Base-by-base conservation (phyloP, 768 basidiomycete genomes). In the Leccinum ochraceum region DNA sequence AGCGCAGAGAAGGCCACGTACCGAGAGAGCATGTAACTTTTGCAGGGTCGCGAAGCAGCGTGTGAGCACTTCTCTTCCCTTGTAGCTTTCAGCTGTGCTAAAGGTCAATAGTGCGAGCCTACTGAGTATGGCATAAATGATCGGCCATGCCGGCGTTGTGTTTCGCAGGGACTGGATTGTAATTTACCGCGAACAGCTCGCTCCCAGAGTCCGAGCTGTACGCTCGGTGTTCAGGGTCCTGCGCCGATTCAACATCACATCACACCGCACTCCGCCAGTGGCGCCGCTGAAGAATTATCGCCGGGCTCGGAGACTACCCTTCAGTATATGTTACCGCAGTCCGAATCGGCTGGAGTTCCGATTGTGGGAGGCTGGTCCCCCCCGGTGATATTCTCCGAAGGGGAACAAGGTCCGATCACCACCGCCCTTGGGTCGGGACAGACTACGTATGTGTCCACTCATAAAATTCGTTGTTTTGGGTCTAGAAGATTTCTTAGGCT, bases 81-180 rank as follows among this genome's bases (percentile, higher is more conserved):
- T 36, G 10, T 46, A 30, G 37, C 34, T 16, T 6, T 57, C 36
- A 17, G 14, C 36, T 26, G 9, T 55, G 32, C 60, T 66, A 68
- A 50, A 30, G 30, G 26, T 54, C 22, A 28, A 20, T 48, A 71
- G 70, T 71, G 70, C 59, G 60, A 58, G 1, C 50, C 71, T 36
- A 6, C 0, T 4, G 60, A 67, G 22, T 73, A 60, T 10, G 67
- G 63, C 20, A 56, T 24, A 24, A 52, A 44, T 22, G 61, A 69
- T 62, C 58, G 52, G 4, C 61, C 69, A 39, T 72, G 71, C 34
- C 53, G 60, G 59, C 69, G 69, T 30, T 72, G 71, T 61, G 49
- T 62, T 52, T 46, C 1, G 36, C 63, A 62, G 14, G 26, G 26
- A 22, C 8, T 65, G 9, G 44, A 58, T 0, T 72, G 71, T 30